phyloP scores from a whole-genome alignment of 495 filamentous ascomycete genomes.

The Hypoxylon cercidicola region DNA sequence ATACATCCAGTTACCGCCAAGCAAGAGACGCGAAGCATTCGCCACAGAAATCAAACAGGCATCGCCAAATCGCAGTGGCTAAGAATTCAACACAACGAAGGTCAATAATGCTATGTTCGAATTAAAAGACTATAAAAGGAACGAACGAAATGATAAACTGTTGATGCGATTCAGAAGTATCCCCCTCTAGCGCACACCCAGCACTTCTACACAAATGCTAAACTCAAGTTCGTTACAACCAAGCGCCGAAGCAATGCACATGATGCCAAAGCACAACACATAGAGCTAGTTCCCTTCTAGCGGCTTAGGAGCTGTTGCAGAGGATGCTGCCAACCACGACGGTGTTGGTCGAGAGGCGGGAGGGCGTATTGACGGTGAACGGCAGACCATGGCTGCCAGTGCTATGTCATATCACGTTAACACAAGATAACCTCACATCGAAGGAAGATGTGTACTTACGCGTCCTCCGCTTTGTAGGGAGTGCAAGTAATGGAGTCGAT shows the following conservation, averaged over 20 bases:
- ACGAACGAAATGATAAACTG: conserved; percentile 3
- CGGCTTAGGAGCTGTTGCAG: conserved; percentile 4
- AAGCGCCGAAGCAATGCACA: conserved; percentile 5
- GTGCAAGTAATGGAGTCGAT: conserved; percentile 23
- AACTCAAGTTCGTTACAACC: no score
- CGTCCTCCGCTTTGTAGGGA: conserved; percentile 10
- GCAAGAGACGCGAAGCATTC: conserved; percentile 12
- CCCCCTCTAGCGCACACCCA: no score
- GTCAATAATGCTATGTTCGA: not conserved
- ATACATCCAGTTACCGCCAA: conserved; percentile 3
- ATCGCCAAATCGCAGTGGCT: not conserved
- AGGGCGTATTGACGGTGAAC: conserved; percentile 17
- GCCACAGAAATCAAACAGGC: conserved; percentile 16
- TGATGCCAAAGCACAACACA: not conserved
- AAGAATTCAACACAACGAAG: not conserved
- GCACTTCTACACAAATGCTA: no score
- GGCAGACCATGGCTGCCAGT: conserved; percentile 8
- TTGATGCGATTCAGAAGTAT: not conserved
- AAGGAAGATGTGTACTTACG: conserved; percentile 12
- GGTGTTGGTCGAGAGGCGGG: conserved; percentile 36
- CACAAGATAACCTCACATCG: not conserved
- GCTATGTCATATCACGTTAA: conserved; percentile 9
- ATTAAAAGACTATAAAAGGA: conserved; percentile 1
- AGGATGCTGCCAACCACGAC: conserved; percentile 34
- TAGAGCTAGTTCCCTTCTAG: not conserved